A percentile compares a stretch with the other conserved stretches of the same genome.
Conservation (phyloP, 352 stramenopile genomes). For the Peronospora destructor region DNA sequence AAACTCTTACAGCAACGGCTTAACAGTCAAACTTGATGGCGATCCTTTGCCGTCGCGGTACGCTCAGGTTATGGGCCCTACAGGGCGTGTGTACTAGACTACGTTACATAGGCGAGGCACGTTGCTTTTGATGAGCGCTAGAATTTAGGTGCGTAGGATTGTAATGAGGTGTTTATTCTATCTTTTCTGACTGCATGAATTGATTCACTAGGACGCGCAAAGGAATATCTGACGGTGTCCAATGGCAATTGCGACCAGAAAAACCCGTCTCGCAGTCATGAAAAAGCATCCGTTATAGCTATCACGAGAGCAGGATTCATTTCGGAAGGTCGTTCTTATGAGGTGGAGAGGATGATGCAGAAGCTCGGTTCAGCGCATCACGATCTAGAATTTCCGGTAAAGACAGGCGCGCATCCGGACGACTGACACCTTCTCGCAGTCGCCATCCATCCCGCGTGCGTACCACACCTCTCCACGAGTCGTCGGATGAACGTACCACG, state of each 20-base stretch:
- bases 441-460: slow-evolving; percentile 16
- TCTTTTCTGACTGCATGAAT: slow-evolving; percentile 35
- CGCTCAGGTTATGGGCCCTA: slow-evolving; percentile 26
- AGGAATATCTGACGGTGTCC: slow-evolving; percentile 14
- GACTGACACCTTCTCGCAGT: slow-evolving; percentile 15
- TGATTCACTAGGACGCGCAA: slow-evolving; percentile 42
- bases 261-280: slow-evolving; percentile 39
- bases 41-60: slow-evolving; percentile 24
- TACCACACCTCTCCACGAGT: slow-evolving; percentile 7
- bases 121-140: slow-evolving; percentile 51
- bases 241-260: slow-evolving; percentile 43
- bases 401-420: slow-evolving; percentile 11
- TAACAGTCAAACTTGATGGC: slow-evolving; percentile 10
- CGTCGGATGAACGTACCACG: background rate
- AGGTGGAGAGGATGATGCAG: slow-evolving; percentile 12
- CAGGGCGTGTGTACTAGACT: slow-evolving; percentile 56
- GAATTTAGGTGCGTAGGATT: slow-evolving; percentile 13
- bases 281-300: slow-evolving; percentile 45
- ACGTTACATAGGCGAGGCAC: slow-evolving; percentile 4
- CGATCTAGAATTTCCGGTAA: slow-evolving; percentile 24
- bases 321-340: slow-evolving; percentile 10
- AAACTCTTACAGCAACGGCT: slow-evolving; percentile 55
- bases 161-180: slow-evolving; percentile 21
- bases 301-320: background rate
- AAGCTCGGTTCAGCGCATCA: slow-evolving; percentile 25